Evolutionary conservation across 2,329 filamentous ascomycete genomes (phyloP), one percentile per base, ranked within the genome.

Genomic region (Aspergillus transmontanensis): DNA sequence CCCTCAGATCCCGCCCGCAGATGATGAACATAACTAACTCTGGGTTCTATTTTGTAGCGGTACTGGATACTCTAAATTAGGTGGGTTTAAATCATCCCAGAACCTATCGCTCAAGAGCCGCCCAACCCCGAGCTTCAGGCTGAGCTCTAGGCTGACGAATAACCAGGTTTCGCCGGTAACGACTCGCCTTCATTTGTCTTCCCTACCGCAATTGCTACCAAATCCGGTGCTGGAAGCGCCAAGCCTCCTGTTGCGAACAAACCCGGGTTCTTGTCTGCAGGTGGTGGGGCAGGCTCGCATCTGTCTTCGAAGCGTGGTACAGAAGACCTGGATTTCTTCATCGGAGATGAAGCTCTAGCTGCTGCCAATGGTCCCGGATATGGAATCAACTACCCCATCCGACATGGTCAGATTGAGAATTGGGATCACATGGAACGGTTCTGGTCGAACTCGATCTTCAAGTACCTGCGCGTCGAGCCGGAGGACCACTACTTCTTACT

Each of bases 401-500:
- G 95, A 69, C 95, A 99, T 76, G 95, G 95, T 56, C 95, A 99
- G 83, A 92, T 99, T 79, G 95, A 99, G 83, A 98, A 99, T 78
- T 99, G 95, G 95, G 95, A 99, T 81, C 92, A 97, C 75, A 99
- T 99, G 95, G 95, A 99, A 81, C 90, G 95, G 67, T 99, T 98
- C 83, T 99, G 95, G 95, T 98, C 96, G 70, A 98, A 98, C 83
- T 99, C 95, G 67, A 99, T 99, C 82, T 99, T 99, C 88, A 99
- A 99, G 80, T 99, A 99, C 77, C 87, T 99, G 59, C 89, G 95
- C 73, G 95, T 99, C 70, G 95, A 99, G 82, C 95, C 95, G 34
- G 95, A 99, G 82, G 95, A 99, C 78, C 95, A 99, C 81, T 94
- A 97, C 84, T 99, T 99, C 80, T 89, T 99, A 66, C 89, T 99